These are phyloP conservation scores for Ophiostoma montium DNA, from an alignment of 2,329 filamentous ascomycete species.

Conservation along the genomic window DNA sequence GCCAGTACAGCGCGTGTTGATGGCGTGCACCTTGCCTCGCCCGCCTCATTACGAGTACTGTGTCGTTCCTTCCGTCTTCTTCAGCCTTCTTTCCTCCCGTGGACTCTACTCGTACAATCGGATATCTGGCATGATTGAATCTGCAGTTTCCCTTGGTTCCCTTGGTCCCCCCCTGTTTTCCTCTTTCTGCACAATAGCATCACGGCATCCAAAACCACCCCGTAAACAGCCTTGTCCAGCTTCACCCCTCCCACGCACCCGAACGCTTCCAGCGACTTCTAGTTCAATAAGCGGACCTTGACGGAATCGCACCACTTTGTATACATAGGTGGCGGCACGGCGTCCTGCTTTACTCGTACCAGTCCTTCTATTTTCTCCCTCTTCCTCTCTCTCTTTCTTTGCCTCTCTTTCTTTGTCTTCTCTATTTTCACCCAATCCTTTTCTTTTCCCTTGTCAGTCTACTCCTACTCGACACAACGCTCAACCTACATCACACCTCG, in stretches of 20 bases:
- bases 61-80: neutral
- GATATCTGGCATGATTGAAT: neutral
- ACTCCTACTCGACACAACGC: neutral
- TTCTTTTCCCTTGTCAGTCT: neutral
- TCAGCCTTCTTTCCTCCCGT: too few relatives aligned
- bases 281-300: slow-evolving; percentile 1
- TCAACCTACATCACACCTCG: neutral
- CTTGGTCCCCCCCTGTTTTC: neutral
- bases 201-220: neutral
- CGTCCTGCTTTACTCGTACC: slow-evolving; percentile 8
- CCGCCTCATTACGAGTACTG: neutral
- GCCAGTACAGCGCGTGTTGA: neutral
- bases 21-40: neutral
- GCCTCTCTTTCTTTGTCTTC: neutral
- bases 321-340: slow-evolving; percentile 3
- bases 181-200: slow-evolving; percentile 4
- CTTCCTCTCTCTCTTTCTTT: neutral
- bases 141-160: neutral
- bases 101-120: neutral
- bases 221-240: neutral
- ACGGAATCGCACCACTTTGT: slow-evolving; percentile 9
- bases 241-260: neutral
- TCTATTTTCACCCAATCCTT: neutral
- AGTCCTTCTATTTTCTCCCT: neutral
- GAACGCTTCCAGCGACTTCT: slow-evolving; percentile 10